phyloP scores from a whole-genome alignment of 805 yeast genomes.

The Suhomyces prunicola region DNA sequence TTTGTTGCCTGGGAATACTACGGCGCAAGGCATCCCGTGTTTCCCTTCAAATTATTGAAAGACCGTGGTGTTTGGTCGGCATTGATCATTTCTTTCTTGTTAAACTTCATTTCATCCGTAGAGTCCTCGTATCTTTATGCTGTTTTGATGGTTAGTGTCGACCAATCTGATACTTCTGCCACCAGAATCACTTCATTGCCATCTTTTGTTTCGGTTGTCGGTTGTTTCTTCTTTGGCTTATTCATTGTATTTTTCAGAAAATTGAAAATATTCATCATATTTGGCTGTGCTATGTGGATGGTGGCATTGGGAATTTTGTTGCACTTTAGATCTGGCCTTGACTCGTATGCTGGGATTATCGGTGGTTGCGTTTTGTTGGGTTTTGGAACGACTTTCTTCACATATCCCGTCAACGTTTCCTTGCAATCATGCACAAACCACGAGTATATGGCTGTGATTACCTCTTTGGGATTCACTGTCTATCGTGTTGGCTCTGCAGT shows the following conservation, averaged over 20 bases:
- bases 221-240: conserved; percentile 15
- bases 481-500: conserved; percentile 19
- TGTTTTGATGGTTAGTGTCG: conserved; percentile 15
- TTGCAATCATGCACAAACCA: conserved; percentile 14
- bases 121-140: conserved; percentile 13
- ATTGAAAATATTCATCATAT: conserved; percentile 22
- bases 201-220: conserved; percentile 14
- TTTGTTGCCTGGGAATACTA: conserved; percentile 14
- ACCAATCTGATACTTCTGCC: conserved; percentile 13
- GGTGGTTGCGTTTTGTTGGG: conserved; percentile 17
- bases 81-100: conserved; percentile 10
- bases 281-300: conserved; percentile 23
- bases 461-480: conserved; percentile 12
- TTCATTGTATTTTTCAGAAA: conserved; percentile 12
- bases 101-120: conserved; percentile 12
- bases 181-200: conserved; percentile 13
- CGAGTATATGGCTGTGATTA: conserved; percentile 18
- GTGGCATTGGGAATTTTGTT: conserved; percentile 22
- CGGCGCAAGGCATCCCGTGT: conserved; percentile 14
- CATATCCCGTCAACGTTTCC: conserved; percentile 15
- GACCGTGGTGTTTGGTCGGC: conserved; percentile 20
- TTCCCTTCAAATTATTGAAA: conserved; percentile 12
- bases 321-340: conserved; percentile 19
- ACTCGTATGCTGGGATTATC: conserved; percentile 16
- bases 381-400: conserved; percentile 19